Base-by-base conservation (phyloP, 1,284 basidiomycete genomes). In the Trametes polyzona region DNA sequence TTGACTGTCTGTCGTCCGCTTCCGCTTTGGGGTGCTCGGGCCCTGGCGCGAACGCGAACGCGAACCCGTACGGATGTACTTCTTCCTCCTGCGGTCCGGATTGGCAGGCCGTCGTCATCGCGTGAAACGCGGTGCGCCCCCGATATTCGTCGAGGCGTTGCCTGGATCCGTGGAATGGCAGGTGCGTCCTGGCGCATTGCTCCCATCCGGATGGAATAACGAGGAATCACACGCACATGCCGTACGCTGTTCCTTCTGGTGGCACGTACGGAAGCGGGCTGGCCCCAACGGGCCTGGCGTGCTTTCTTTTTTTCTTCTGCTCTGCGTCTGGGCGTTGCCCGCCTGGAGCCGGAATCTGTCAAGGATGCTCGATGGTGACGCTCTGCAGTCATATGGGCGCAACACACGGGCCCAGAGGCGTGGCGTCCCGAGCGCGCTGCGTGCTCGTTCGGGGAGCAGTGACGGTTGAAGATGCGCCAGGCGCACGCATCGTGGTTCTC, bases 261-360 rank as follows among this genome's bases (percentile, higher is more conserved):
- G 32, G 24, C 17, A 42, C 32, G n/a, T n/a, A n/a, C 37, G 24
- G 24, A 30, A 12, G n/a, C n/a, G n/a, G 30, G 19, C 6, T 9
- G 26, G 40, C 11, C 53, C 47, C 46, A 33, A 36, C 32, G 39
- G 11, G 24, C 27, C 32, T 55, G 37, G 39, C 53, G 23, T 27
- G n/a, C n/a, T n/a, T n/a, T n/a, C n/a, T n/a, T n/a, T n/a, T n/a
- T n/a, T n/a, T n/a, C n/a, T n/a, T n/a, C n/a, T n/a, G n/a, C n/a
- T 37, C 16, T 41, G 19, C 23, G 32, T 19, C 16, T 47, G 40
- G 32, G 24, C 16, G 29, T 43, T 33, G 39, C 21, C 32, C 21
- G 23, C 40, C 16, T 24, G 37, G 36, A 27, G 44, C 44, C 37
- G 47, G 47, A 35, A 55, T 55, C 53, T 55, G 53, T 55, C 53